A percentile compares a stretch with the other conserved stretches of the same genome.
Evolutionary conservation across 2,329 filamentous ascomycete genomes (phyloP).

Genomic region (Cladosporium sp.): DNA sequence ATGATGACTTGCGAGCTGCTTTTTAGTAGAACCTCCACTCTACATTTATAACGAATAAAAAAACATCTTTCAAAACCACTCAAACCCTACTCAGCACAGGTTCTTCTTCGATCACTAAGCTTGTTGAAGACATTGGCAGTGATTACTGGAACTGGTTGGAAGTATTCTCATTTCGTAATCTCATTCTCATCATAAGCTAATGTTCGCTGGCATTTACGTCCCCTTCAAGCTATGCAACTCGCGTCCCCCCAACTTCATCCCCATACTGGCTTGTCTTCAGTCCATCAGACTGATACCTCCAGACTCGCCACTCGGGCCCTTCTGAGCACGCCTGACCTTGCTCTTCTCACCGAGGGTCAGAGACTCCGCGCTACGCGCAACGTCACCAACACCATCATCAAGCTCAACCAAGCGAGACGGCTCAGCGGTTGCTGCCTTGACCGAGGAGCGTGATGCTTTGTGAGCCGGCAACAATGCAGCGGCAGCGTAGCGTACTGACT

Average conservation of each 20-base stretch:
- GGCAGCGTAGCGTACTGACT: conserved; percentile 22
- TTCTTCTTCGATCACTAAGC: not conserved
- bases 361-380: not conserved
- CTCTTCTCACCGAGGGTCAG: not conserved
- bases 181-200: not conserved
- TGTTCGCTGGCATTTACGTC: not conserved
- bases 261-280: not conserved
- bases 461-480: not conserved
- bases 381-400: not conserved
- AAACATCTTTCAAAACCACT: not conserved
- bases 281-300: not conserved
- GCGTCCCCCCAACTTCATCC: not conserved
- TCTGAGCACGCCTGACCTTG: not conserved
- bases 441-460: not conserved
- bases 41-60: not conserved
- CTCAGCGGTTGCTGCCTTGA: not conserved
- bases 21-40: not conserved
- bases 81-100: too few relatives aligned
- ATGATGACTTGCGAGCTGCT: not conserved
- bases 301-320: not conserved
- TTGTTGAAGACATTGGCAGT: not conserved
- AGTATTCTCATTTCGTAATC: not conserved
- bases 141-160: not conserved
- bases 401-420: conserved; percentile 1
- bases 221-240: not conserved